A percentile compares a stretch with the other conserved stretches of the same genome.
These are phyloP conservation scores for Gossypium anomalum DNA, from an alignment of 345 rosid genomes.

Conservation along the genomic window DNA sequence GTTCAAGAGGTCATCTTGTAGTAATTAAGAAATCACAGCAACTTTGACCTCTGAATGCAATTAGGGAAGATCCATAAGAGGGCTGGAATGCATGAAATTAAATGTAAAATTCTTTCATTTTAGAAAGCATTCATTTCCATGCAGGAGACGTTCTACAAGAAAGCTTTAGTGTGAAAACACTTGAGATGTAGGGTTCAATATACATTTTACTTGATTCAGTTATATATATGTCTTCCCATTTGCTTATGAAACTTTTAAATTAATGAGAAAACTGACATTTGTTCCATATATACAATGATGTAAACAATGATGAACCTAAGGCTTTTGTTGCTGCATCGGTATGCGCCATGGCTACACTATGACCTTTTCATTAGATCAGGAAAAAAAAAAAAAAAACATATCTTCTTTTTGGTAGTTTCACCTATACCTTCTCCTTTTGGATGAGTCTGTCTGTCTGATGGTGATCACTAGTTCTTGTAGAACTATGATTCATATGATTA, in stretches of 20 bases:
- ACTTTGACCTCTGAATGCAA: not conserved
- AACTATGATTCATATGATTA: not conserved
- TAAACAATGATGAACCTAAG: not conserved
- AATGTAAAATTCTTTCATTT: not conserved
- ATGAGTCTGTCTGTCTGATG: not conserved
- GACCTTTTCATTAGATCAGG: slow-evolving; percentile 1
- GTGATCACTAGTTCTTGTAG: not conserved
- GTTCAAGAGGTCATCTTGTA: not conserved
- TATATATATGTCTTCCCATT: not conserved
- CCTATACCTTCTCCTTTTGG: not conserved
- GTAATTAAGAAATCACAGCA: not conserved
- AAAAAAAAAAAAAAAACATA: too few species aligned
- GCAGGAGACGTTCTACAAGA: not conserved
- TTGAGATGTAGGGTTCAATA: not conserved
- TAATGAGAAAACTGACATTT: not conserved
- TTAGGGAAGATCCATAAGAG: not conserved
- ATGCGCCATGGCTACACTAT: not conserved
- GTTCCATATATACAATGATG: not conserved
- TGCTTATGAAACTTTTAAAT: not conserved
- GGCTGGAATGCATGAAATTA: not conserved
- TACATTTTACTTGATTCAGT: not conserved
- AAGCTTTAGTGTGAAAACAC: not conserved
- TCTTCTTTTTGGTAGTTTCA: not conserved
- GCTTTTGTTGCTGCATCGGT: not conserved
- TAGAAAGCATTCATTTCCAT: not conserved